Evolutionary conservation across 1,284 basidiomycete species (phyloP), one percentile per base, ranked within the genome.

Genomic region (Pseudozyma hubeiensis): DNA sequence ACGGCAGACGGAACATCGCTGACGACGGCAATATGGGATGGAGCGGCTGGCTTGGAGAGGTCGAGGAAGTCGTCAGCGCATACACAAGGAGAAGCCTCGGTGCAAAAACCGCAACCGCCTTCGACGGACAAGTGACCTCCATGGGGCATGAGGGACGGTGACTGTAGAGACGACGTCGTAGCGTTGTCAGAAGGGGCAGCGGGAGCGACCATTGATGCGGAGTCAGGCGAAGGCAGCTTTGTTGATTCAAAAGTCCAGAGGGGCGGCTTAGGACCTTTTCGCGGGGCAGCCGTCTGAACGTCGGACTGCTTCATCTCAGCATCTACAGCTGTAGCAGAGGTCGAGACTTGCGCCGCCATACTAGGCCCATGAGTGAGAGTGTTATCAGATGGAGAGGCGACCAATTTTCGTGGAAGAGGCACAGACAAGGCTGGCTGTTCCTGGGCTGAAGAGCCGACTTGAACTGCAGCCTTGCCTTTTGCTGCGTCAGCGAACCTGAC

Each of bases 71-170:
- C 72, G 29, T 70, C 80, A 5, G 76, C 64, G 45, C 80, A 81
- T 4, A 79, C 78, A 39, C 80, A 81, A 5, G 75, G 71, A 0
- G 56, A 64, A 7, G 63, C 72, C 48, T 80, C 80, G 9, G 77
- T 74, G 55, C 80, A 81, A 52, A 81, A 81, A 4, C 79, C 79
- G 39, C 80, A 81, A 29, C 79, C 80, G 7, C 75, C 60, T 8
- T 68, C 75, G 19, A 78, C 51, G 2, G 54, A 53, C 6, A 74
- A 49, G 29, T 66, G 55, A 9, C 52, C 54, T 7, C 62, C 65
- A 14, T 68, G 24, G 1, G 60, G 56, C 19, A 67, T 44, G 6
- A 68, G 50, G 1, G 58, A 70, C 1, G 64, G 68, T 4, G 73
- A 68, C 16, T 53, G 51, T 3, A 67, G 63, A 14, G 63, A 64